Base-by-base conservation (phyloP, 83 land plant genomes). In the Picea abies region DNA sequence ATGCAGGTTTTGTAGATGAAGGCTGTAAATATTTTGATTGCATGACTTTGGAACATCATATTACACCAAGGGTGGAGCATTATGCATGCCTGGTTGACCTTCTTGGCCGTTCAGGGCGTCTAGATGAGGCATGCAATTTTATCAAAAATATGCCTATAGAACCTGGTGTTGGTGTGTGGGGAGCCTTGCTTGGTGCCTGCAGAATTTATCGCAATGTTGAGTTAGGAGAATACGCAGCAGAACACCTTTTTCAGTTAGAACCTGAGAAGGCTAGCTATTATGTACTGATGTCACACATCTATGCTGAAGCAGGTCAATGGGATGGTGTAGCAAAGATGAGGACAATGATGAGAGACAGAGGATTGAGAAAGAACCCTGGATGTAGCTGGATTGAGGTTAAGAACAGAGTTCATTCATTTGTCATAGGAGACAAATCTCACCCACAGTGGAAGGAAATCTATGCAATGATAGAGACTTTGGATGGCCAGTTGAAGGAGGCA, bases 381-480 rank as follows among this genome's bases (percentile, higher is more conserved):
- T 92, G 92, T 47, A 92, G 92, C 80, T 92, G 94, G 92, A 86
- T 90, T 72, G 94, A 92, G 83, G 80, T 90, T 37, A 87, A 90
- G 25, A 84, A 83, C 41, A 63, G 67, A 80, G 85, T 90, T 78
- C 86, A 89, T 83, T 81, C 81, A 58, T 92, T 92, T 70, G 83
- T 82, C 81, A 86, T 89, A 41, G 84, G 69, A 72, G 91, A 92
- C 81, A 84, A 67, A 35, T 17, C 80, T 29, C 94, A 90, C 71
- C 88, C 81, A 16, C 47, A 66, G 63, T 78, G 86, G 5, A 85
- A 87, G 60, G 85, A 88, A 67, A 88, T 92, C 69, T 90, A 82
- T 61, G 47, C 63, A 15, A 76, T 80, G 10, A 72, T 88, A 62
- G 89, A 90, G 67, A 77, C 67, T 64, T 61, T 92, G 82, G 65